These are phyloP conservation scores for Waitea zeae DNA, from an alignment of 1,284 basidiomycete genomes.

Conservation along the genomic window DNA sequence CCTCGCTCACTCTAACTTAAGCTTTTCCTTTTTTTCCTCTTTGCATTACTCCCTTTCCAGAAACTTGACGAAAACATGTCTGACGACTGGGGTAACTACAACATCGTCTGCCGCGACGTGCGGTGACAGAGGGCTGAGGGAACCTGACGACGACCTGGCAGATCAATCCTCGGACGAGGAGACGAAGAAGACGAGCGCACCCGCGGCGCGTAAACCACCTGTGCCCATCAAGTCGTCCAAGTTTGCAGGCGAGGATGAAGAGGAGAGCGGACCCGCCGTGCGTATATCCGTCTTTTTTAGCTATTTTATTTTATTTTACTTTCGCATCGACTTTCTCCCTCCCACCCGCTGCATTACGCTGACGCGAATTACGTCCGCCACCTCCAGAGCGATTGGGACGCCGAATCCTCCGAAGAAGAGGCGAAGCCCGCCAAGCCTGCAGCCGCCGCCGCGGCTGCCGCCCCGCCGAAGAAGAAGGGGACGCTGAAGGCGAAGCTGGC, in stretches of 20 bases:
- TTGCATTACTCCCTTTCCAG: no score
- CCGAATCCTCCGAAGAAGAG: conserved; percentile 58
- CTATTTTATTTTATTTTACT: conserved; percentile 2
- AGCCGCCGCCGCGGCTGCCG: conserved; percentile 23
- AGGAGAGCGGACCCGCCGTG: conserved; percentile 43
- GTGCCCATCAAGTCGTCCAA: conserved; percentile 35
- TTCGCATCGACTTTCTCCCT: conserved; percentile 4
- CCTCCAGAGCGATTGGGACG: conserved; percentile 83
- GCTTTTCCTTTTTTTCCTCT: no score
- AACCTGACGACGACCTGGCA: no score
- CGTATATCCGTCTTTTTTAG: conserved; percentile 10
- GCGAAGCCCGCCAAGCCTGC: conserved; percentile 14
- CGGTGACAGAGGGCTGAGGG: no score
- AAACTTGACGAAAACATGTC: no score
- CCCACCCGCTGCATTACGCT: no score
- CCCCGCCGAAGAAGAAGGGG: conserved; percentile 78
- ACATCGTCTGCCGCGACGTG: no score
- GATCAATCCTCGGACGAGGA: not conserved
- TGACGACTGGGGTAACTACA: no score
- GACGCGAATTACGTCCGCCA: conserved; percentile 5
- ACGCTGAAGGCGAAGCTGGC: conserved; percentile 80
- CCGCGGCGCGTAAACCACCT: conserved; percentile 18
- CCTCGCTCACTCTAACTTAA: no score
- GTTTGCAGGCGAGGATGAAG: conserved; percentile 84
- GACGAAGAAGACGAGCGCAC: not conserved